These are phyloP conservation scores for Lasiosphaeris hirsuta DNA, from an alignment of 495 filamentous ascomycete genomes.

Conservation along the genomic window DNA sequence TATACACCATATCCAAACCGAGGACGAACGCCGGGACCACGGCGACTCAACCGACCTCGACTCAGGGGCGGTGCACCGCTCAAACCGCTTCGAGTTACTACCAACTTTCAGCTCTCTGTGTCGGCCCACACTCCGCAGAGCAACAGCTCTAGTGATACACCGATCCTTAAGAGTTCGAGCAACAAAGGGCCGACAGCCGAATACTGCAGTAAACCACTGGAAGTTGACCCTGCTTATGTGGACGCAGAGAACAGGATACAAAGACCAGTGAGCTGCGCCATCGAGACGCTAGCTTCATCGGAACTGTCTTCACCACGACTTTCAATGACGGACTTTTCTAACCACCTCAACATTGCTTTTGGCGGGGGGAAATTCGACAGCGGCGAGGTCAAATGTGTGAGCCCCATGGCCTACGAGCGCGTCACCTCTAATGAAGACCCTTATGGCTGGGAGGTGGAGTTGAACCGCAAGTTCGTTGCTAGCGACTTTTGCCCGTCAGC, in stretches of 20 bases:
- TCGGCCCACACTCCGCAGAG: constrained; percentile 18
- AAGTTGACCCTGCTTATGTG: constrained; percentile 26
- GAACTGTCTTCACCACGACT: constrained; percentile 12
- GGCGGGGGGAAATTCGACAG: constrained; percentile 13
- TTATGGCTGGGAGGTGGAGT: constrained; percentile 50
- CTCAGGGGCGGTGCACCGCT: constrained; percentile 23
- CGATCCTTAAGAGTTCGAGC: constrained; percentile 19
- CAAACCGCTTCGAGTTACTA: constrained; percentile 38
- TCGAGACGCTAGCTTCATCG: constrained; percentile 7
- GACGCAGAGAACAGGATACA: constrained; percentile 34
- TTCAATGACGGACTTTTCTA: constrained; percentile 33
- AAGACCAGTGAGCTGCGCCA: constrained; percentile 16
- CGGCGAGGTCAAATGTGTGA: not conserved
- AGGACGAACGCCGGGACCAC: constrained; percentile 19
- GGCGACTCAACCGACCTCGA: constrained; percentile 29
- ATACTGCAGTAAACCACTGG: not conserved
- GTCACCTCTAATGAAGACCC: constrained; percentile 29
- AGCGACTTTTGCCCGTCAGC: constrained; percentile 5
- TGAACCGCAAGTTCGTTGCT: constrained; percentile 19
- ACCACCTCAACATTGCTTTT: constrained; percentile 28
- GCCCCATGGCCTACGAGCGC: not conserved
- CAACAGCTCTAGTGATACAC: constrained; percentile 13
- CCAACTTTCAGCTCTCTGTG: constrained; percentile 22
- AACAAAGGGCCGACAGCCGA: constrained; percentile 16
- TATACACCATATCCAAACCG: constrained; percentile 23